phyloP scores from a whole-genome alignment of 331 rosid genomes.

The Quercus phellos region DNA sequence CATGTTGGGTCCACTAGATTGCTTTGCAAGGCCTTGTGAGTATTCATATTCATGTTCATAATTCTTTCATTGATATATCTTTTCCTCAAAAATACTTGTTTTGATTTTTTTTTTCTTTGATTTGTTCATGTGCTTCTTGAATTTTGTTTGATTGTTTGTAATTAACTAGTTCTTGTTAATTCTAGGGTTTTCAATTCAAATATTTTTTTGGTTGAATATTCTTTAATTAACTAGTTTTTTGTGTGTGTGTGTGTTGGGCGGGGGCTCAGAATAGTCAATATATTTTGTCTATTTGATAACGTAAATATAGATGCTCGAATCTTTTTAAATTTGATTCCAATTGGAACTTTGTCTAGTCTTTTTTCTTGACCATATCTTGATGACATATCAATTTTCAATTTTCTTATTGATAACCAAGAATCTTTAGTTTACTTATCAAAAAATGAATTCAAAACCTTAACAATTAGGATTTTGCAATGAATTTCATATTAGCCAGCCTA shows the following conservation, averaged over 20 bases:
- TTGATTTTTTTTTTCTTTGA: neutral
- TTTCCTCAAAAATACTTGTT: too few species aligned
- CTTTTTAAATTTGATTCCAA: too few species aligned
- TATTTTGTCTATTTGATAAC: neutral
- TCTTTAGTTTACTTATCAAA: too few species aligned
- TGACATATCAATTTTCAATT: too few species aligned
- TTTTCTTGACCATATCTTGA: too few species aligned
- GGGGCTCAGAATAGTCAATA: neutral
- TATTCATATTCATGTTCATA: neutral
- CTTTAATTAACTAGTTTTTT: neutral
- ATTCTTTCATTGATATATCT: neutral
- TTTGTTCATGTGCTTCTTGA: neutral
- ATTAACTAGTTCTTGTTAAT: neutral
- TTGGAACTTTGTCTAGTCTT: too few species aligned
- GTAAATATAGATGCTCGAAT: too few species aligned
- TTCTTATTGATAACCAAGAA: too few species aligned
- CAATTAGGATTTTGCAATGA: neutral
- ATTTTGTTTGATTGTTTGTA: neutral
- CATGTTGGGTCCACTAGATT: constrained; percentile 70
- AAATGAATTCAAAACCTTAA: neutral
- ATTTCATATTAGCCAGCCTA: neutral
- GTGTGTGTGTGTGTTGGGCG: too few species aligned
- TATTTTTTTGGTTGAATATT: neutral
- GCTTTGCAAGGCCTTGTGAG: constrained; percentile 69
- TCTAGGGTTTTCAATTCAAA: neutral